phyloP scores from a whole-genome alignment of 371 early-diverging fungal genomes.

The Rhizomucor miehei region DNA sequence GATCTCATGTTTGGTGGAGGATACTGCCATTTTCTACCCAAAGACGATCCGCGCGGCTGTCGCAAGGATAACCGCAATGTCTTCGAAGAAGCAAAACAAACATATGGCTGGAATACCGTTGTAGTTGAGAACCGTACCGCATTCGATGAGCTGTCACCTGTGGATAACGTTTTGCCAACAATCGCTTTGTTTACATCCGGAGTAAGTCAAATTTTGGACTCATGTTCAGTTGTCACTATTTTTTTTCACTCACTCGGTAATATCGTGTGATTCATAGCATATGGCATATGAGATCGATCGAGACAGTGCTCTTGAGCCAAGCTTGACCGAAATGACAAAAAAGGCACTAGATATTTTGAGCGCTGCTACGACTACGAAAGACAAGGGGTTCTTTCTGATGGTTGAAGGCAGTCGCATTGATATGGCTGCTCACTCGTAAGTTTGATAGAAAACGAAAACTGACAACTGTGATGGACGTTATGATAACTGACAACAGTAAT shows the following conservation, averaged over 20 bases:
- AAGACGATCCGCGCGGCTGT: slow-evolving; percentile 54
- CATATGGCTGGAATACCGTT: slow-evolving; percentile 61
- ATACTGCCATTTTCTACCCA: slow-evolving; percentile 77
- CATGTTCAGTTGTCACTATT: not conserved
- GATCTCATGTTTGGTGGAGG: slow-evolving; percentile 93
- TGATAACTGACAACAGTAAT: slow-evolving; percentile 13
- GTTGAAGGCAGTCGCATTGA: slow-evolving; percentile 94
- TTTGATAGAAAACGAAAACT: not conserved
- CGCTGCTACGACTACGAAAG: slow-evolving; percentile 19
- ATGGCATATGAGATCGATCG: slow-evolving; percentile 92
- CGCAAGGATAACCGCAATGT: slow-evolving; percentile 70
- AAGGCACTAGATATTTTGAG: slow-evolving; percentile 70
- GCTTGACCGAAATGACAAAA: slow-evolving; percentile 80
- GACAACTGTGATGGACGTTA: not conserved
- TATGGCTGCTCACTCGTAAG: slow-evolving; percentile 77
- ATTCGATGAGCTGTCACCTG: slow-evolving; percentile 54
- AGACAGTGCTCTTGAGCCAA: slow-evolving; percentile 63
- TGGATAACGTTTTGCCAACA: slow-evolving; percentile 58
- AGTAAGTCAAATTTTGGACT: slow-evolving; percentile 21
- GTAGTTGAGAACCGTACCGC: slow-evolving; percentile 49
- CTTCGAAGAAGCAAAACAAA: slow-evolving; percentile 46
- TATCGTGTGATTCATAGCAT: too few relatives aligned
- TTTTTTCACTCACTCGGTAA: too few relatives aligned
- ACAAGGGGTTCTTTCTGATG: slow-evolving; percentile 91
- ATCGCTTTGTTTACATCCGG: slow-evolving; percentile 73